Conservation (phyloP, 2,329 filamentous ascomycete genomes). For the Diaporthe helianthi region DNA sequence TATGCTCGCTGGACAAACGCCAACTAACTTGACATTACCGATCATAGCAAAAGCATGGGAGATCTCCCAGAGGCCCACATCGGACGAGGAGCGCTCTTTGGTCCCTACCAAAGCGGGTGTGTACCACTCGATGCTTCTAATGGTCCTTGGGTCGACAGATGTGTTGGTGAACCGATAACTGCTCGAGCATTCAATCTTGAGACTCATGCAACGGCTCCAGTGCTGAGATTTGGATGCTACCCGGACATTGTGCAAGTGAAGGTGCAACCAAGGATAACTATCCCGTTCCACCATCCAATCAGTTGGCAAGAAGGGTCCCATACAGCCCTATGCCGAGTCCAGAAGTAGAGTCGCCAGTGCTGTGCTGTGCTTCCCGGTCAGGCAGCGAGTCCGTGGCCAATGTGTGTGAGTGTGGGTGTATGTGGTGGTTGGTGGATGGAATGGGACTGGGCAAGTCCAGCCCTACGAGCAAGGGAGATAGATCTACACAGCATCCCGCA, state of each 20-base stretch:
- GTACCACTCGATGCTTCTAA: slow-evolving; percentile 2
- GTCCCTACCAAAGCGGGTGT: background rate
- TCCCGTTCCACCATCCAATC: background rate
- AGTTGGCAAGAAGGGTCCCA: background rate
- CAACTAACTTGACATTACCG: background rate
- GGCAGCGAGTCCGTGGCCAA: background rate
- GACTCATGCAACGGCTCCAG: background rate
- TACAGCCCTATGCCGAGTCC: background rate
- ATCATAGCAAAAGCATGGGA: slow-evolving; percentile 1
- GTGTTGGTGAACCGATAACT: background rate
- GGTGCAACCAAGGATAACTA: background rate
- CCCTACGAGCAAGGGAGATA: slow-evolving; percentile 19
- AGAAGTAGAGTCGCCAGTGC: slow-evolving; percentile 1
- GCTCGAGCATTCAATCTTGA: background rate
- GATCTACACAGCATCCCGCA: background rate
- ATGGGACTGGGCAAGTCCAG: background rate
- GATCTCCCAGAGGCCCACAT: slow-evolving; percentile 17
- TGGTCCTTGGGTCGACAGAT: background rate
- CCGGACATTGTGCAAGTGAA: background rate
- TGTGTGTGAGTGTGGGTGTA: too few species aligned
- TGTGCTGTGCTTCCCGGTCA: background rate
- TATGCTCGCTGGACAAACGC: background rate
- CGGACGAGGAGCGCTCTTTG: background rate
- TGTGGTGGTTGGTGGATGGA: too few species aligned
- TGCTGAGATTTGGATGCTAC: background rate